Base-by-base conservation (phyloP, 129 eudicot species). In the Centella asiatica region DNA sequence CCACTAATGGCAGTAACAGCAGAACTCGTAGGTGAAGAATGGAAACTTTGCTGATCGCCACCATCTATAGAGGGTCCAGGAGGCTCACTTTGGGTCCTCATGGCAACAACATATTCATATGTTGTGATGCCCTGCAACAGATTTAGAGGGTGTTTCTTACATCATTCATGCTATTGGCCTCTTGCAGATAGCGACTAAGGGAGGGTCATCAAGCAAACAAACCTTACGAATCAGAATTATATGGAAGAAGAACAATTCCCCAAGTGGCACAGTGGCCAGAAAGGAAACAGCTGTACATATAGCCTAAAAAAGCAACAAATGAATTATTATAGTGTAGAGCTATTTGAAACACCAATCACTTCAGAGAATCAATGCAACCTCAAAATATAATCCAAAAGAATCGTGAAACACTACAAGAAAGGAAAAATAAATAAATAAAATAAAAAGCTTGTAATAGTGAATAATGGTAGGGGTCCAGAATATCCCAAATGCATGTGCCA, bases 161-260 rank as follows among this genome's bases (percentile, higher is more conserved):
- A 39, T 34, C 34, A 17, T 13, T 49, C 33, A n/a, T n/a, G n/a
- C n/a, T n/a, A n/a, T n/a, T 11, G 60, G 24, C 37, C 39, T 44
- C 24, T 22, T 15, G 29, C 40, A 48, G n/a, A 66, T 28, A 49
- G 28, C 29, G 25, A n/a, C n/a, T n/a, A n/a, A 57, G 44, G 65
- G 33, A 39, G 20, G 18, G 27, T 47, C 6, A 14, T n/a, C 31
- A 40, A 34, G 33, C 37, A 54, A 60, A 36, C 72, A 18, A 28
- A 90, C 98, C 98, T 92, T 92, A 49, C 85, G 82, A 18, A 92
- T 92, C 51, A 92, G 84, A 57, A 92, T 80, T 23, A 92, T 77
- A 77, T 92, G 98, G 88, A 92, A 92, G 74, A 87, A 87, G 82
- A 92, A 87, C 58, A 92, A 77, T 60, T 92, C 92, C 34, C 88